Evolutionary conservation across 805 yeast species (phyloP).

Genomic region (Cyberlindnera amylophila): DNA sequence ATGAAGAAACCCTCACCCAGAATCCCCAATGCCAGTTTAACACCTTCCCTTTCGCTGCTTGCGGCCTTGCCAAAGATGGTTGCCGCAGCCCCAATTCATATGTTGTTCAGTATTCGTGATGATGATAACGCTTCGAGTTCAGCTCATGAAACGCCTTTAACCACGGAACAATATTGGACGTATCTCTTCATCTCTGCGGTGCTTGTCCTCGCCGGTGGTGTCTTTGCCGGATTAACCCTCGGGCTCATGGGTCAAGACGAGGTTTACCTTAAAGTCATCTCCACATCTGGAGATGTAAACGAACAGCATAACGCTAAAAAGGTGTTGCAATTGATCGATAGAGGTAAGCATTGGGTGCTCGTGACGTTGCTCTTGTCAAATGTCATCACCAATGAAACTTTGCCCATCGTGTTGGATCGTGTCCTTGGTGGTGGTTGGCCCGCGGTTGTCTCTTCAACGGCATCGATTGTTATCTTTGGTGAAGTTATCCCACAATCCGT

Average conservation of each 20-base stretch:
- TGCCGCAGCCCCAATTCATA: slow-evolving; percentile 12
- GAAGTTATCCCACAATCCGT: slow-evolving; percentile 94
- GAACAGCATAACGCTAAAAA: slow-evolving; percentile 69
- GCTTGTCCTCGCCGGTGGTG: slow-evolving; percentile 76
- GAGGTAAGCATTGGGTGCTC: slow-evolving; percentile 94
- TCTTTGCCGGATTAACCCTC: slow-evolving; percentile 91
- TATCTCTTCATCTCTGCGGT: slow-evolving; percentile 43
- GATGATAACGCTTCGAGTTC: slow-evolving; percentile 2
- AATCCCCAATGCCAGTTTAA: slow-evolving; percentile 7
- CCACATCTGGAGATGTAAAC: slow-evolving; percentile 71
- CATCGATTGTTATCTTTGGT: slow-evolving; percentile 88
- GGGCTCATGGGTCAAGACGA: slow-evolving; percentile 99
- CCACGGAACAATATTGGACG: slow-evolving; percentile 25
- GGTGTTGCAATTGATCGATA: slow-evolving; percentile 67
- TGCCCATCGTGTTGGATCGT: slow-evolving; percentile 90
- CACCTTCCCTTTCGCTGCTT: slow-evolving; percentile 9
- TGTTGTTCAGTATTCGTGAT: slow-evolving; percentile 1
- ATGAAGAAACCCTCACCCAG: slow-evolving; percentile 11
- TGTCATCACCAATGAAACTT: slow-evolving; percentile 89
- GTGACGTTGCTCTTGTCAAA: slow-evolving; percentile 83
- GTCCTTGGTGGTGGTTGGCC: slow-evolving; percentile 97
- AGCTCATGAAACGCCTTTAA: slow-evolving; percentile 9
- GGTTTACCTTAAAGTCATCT: slow-evolving; percentile 85
- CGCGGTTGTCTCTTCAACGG: slow-evolving; percentile 92
- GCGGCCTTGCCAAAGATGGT: slow-evolving; percentile 14